Evolutionary conservation across 177 flowering plant genomes (phyloP).

Genomic region (Vitis hybrid): DNA sequence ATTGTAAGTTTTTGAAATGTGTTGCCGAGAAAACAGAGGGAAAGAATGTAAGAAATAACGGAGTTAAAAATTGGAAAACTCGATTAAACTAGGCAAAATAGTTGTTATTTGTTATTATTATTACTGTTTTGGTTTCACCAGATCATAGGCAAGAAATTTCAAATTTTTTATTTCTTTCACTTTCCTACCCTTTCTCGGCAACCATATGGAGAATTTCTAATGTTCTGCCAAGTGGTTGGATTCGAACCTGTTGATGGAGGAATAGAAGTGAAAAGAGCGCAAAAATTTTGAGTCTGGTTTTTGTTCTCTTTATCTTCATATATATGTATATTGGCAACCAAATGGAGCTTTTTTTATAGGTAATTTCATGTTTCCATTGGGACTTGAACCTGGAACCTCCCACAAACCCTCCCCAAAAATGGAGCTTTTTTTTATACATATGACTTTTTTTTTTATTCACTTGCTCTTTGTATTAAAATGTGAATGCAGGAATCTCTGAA

Average conservation of each 20-base stretch:
- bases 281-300: too few species aligned
- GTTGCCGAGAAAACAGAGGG: slow-evolving; percentile 1
- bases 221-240: background rate
- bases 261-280: too few species aligned
- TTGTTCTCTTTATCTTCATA: too few species aligned
- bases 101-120: background rate
- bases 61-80: background rate
- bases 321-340: too few species aligned
- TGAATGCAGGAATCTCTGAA: slow-evolving; percentile 56
- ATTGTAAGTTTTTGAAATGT: slow-evolving; percentile 34
- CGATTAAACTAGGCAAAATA: background rate
- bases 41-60: background rate
- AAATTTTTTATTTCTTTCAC: background rate
- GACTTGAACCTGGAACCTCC: too few species aligned
- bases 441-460: background rate
- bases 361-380: too few species aligned
- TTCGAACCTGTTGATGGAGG: too few species aligned
- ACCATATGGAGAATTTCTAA: background rate
- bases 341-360: too few species aligned
- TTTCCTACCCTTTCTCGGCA: background rate
- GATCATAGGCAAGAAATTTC: background rate
- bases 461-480: background rate
- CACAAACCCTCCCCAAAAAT: too few species aligned
- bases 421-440: too few species aligned
- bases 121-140: too few species aligned